These are phyloP conservation scores for Monosporascus sp. DNA, from an alignment of 2,329 filamentous ascomycete species.

Conservation along the genomic window DNA sequence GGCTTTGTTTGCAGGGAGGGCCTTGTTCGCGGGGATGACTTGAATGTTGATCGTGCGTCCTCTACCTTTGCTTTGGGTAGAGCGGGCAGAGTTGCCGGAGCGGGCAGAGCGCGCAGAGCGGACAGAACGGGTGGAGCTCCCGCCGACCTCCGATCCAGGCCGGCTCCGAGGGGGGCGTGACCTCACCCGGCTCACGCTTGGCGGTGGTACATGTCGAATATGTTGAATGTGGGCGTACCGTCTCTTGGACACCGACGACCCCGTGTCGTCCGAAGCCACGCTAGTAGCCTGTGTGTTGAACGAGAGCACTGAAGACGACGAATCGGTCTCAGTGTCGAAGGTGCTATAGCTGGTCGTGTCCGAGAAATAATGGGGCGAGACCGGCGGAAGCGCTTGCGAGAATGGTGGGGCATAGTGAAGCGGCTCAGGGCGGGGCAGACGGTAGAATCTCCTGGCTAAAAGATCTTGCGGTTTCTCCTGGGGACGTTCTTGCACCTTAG, in stretches of 20 bases:
- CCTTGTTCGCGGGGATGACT: slow-evolving; percentile 16
- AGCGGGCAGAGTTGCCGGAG: too few relatives aligned
- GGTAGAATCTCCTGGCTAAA: slow-evolving; percentile 25
- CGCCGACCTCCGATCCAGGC: slow-evolving; percentile 18
- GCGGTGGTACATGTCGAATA: slow-evolving; percentile 20
- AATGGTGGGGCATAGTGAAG: slow-evolving; percentile 9
- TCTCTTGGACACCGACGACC: slow-evolving; percentile 13
- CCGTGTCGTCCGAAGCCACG: slow-evolving; percentile 25
- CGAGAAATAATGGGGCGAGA: slow-evolving; percentile 21
- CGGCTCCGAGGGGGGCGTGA: slow-evolving; percentile 15
- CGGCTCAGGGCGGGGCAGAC: slow-evolving; percentile 16
- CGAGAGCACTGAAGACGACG: slow-evolving; percentile 31
- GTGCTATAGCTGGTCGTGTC: slow-evolving; percentile 19
- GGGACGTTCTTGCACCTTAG: slow-evolving; percentile 2
- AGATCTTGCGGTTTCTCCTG: slow-evolving; percentile 13
- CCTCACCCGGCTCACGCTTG: slow-evolving; percentile 17
- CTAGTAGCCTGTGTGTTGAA: slow-evolving; percentile 33
- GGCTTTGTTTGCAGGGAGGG: neutral
- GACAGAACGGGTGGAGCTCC: slow-evolving; percentile 13
- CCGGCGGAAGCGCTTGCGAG: slow-evolving; percentile 9
- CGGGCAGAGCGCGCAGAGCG: neutral
- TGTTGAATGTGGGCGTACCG: slow-evolving; percentile 21
- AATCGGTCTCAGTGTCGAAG: slow-evolving; percentile 29
- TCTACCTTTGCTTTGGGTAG: slow-evolving; percentile 2
- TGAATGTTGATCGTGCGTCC: slow-evolving; percentile 26